These are phyloP conservation scores for Lentinula guzmanii DNA, from an alignment of 768 basidiomycete genomes.

Conservation along the genomic window DNA sequence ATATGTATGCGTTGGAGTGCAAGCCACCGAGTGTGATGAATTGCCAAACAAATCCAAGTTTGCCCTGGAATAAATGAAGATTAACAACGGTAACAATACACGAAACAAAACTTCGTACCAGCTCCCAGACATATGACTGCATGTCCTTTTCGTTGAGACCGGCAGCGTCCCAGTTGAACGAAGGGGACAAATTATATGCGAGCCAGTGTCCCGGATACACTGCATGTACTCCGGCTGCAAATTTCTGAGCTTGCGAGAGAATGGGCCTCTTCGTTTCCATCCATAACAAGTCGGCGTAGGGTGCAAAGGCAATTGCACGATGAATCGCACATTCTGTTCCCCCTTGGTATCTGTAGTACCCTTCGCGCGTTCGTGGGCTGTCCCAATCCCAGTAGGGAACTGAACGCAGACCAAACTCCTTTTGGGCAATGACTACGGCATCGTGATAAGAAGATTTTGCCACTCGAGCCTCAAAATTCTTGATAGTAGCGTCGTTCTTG, in stretches of 20 bases:
- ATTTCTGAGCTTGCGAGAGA: slow-evolving; percentile 85
- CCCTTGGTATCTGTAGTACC: slow-evolving; percentile 96
- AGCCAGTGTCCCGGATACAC: slow-evolving; percentile 89
- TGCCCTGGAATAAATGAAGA: slow-evolving; percentile 35
- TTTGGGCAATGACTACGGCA: slow-evolving; percentile 71
- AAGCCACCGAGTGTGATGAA: slow-evolving; percentile 98
- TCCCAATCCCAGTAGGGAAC: slow-evolving; percentile 96
- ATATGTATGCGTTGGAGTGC: slow-evolving; percentile 97
- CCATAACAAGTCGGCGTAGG: slow-evolving; percentile 89
- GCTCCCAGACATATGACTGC: slow-evolving; percentile 85
- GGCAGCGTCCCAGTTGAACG: slow-evolving; percentile 93
- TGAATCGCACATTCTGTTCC: slow-evolving; percentile 93
- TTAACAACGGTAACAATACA: not conserved
- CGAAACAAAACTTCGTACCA: slow-evolving; percentile 20
- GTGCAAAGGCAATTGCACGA: slow-evolving; percentile 89
- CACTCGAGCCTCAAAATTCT: slow-evolving; percentile 59
- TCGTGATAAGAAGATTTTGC: slow-evolving; percentile 63
- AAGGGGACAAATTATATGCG: slow-evolving; percentile 92
- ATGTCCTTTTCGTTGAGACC: slow-evolving; percentile 83
- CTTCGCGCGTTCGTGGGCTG: slow-evolving; percentile 88
- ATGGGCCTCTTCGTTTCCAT: slow-evolving; percentile 98
- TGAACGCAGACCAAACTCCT: slow-evolving; percentile 65
- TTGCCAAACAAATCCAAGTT: slow-evolving; percentile 97
- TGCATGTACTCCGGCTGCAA: slow-evolving; percentile 81
- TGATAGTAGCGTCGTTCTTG: slow-evolving; percentile 37